Evolutionary conservation across 2,329 filamentous ascomycete species (phyloP).

Genomic region (Colletotrichum viniferum): DNA sequence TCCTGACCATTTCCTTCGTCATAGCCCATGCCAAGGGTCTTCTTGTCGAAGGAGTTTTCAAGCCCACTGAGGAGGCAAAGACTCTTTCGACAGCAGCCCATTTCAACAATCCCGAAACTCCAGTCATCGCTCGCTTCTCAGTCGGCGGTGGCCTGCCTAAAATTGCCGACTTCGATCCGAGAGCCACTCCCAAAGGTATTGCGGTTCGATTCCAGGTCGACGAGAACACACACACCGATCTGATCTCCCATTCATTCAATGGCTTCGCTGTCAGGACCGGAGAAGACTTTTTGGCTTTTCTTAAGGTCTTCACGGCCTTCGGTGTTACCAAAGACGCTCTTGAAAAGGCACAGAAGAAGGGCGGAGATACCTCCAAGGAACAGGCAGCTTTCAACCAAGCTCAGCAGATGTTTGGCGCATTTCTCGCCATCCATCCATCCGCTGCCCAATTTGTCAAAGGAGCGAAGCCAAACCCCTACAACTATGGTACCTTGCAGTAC

Average conservation of each 20-base stretch:
- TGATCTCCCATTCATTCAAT: not conserved
- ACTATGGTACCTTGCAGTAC: not conserved
- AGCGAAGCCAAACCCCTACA: not conserved
- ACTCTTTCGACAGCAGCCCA: conserved; percentile 51
- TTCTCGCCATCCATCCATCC: not conserved
- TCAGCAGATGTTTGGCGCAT: too few species aligned
- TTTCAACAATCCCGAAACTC: conserved; percentile 47
- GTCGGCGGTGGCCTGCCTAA: not conserved
- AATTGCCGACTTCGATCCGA: not conserved
- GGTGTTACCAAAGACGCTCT: not conserved
- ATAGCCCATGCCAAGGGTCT: conserved; percentile 57
- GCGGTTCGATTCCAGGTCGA: not conserved
- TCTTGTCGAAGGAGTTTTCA: conserved; percentile 57
- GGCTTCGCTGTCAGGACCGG: not conserved
- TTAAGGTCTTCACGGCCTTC: not conserved
- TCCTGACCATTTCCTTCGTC: not conserved
- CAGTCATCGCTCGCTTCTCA: conserved; percentile 54
- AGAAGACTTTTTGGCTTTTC: not conserved
- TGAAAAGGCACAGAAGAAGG: not conserved
- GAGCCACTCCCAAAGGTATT: not conserved
- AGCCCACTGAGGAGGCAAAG: conserved; percentile 45
- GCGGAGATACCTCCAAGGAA: not conserved
- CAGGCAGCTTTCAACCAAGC: not conserved
- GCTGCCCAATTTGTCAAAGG: not conserved
- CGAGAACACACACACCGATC: not conserved